These are phyloP conservation scores for Acacia crassicarpa DNA, from an alignment of 306 rosid species.

Conservation along the genomic window DNA sequence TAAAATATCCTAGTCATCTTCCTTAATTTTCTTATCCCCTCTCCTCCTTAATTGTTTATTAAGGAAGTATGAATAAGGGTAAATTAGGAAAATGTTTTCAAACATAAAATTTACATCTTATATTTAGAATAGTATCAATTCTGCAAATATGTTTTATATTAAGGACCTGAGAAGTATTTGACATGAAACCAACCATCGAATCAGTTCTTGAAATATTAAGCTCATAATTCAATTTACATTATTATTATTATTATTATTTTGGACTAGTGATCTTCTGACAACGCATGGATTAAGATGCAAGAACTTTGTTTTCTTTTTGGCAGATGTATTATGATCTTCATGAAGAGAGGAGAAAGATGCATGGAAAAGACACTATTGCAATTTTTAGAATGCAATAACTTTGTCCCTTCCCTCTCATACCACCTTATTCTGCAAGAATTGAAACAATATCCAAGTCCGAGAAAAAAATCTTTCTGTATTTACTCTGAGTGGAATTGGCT, in stretches of 20 bases:
- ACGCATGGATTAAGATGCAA: background rate
- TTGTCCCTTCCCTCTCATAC: no score
- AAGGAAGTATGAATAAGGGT: accelerated
- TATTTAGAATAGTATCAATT: no score
- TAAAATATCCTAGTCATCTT: no score
- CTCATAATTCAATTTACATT: background rate
- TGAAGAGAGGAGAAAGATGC: slow-evolving; percentile 60
- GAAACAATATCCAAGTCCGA: no score
- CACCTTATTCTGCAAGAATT: no score
- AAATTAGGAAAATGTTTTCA: no score
- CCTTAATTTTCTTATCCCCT: no score
- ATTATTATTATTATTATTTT: background rate
- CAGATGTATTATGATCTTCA: slow-evolving; percentile 92
- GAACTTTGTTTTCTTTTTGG: background rate
- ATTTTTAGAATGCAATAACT: slow-evolving; percentile 45
- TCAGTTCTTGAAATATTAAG: background rate
- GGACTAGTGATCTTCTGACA: background rate
- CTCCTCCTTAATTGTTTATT: no score
- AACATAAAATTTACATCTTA: no score
- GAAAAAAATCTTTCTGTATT: no score
- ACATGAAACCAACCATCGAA: background rate
- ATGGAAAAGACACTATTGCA: slow-evolving; percentile 61
- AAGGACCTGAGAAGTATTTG: background rate
- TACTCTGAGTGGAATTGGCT: no score
- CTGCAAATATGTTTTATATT: no score